Evolutionary conservation across 345 rosid species (phyloP), one percentile per base, ranked within the genome.

Genomic region (Sisymbrium irio): DNA sequence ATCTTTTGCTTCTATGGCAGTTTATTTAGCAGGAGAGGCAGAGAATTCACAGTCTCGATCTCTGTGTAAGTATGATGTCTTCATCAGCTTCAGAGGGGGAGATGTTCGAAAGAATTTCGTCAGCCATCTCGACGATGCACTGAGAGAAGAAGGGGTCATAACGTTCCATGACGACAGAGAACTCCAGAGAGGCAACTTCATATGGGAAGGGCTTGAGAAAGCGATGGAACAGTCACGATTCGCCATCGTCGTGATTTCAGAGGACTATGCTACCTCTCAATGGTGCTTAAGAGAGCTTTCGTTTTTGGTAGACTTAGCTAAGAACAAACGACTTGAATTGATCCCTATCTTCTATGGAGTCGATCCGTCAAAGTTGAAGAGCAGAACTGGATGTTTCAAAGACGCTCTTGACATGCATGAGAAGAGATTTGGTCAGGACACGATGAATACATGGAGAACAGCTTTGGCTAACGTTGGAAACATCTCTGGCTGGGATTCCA

Each of bases 201-300:
- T 76, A 18, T 35, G 10, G 46, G 7, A 30, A 10, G 75, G 69
- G 7, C 75, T 69, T 11, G 19, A 5, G 46, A 4, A 62, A 69
- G 71, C 36, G 40, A 76, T 76, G 5, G 0, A 15, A 2, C 35
- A 54, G 41, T 76, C 79, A 12, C 49, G 17, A 13, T 25, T 45
- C 57, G 69, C 75, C 0, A 45, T 76, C 9, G 19, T 76, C 1
- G 71, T 76, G 5, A 22, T 76, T 0, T 76, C 79, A 1, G 0
- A 76, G 11, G 44, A 7, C 13, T 69, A 62, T 8, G 66, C 71
- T 3, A 54, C 51, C 17, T 76, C 71, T 53, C 69, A 5, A 0
- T 67, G 69, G 75, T 76, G 78, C 28, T 74, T 74, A 62, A 22
- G 60, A 58, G 78, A 74, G 67, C 33, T 66, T 27, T 25, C 66